Evolutionary conservation across 148 eudicot species (phyloP), one percentile per base, ranked within the genome.

Genomic region (Nepenthes mirabilis): DNA sequence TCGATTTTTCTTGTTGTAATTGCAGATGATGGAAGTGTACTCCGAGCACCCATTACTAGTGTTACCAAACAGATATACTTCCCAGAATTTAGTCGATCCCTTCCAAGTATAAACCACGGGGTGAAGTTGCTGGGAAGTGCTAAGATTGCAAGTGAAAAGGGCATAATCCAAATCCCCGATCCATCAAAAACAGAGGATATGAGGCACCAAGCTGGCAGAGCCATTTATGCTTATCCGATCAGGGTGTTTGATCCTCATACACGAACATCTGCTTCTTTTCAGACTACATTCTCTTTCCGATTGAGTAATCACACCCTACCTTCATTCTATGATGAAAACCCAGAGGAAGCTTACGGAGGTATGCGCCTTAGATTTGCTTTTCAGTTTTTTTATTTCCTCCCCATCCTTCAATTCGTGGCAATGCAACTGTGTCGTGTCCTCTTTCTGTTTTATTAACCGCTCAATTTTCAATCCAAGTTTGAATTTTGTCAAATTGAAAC

Each of bases 61-160:
- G 79, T 82, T n/a, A 80, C 76, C 11, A 88, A 88, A 49, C 72
- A 68, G 36, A 66, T 82, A 60, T 80, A 70, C n/a, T 85, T 85
- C 55, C 80, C 81, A 0, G 70, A 79, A 62, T 84, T 88, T 62
- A 68, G 66, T 52, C 37, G 62, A 2, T 60, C 36, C 1, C 53
- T 63, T 59, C 75, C 83, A 33, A 66, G 70, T 51, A 49, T 73
- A 54, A 47, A 57, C 33, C 74, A 79, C 43, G 83, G 79, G 11
- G 66, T 85, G 50, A 82, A 73, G 68, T 81, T 88, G 43, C 34
- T 88, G 5, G 91, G 96, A 54, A 88, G 96, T 65, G 80, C 88
- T 35, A 77, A 57, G 47, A 45, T 87, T 43, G 77, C 90, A 0
- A 12, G 55, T 2, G 62, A 71, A 32, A 69, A 61, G 12, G 60